These are phyloP conservation scores for Onygenales sp. DNA, from an alignment of 2,329 filamentous ascomycete genomes.

Conservation along the genomic window DNA sequence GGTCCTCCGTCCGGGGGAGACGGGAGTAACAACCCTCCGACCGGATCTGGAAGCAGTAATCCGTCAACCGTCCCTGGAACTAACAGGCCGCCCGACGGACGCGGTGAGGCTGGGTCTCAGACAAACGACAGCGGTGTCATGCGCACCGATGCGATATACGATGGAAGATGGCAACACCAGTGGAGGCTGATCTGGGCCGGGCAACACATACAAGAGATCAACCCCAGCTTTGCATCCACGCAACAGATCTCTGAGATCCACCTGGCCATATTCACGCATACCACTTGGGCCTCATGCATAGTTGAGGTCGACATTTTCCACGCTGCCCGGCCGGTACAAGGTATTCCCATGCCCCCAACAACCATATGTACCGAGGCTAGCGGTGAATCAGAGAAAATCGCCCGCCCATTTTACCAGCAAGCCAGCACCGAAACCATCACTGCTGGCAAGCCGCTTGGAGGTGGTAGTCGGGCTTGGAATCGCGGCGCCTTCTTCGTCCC, in stretches of 20 bases:
- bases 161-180: background rate
- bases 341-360: background rate
- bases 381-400: background rate
- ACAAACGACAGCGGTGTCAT: background rate
- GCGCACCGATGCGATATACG: background rate
- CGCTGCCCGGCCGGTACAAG: background rate
- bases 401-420: background rate
- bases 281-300: background rate
- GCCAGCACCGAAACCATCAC: background rate
- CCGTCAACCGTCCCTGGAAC: background rate
- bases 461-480: background rate
- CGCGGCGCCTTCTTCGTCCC: background rate
- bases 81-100: background rate
- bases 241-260: background rate
- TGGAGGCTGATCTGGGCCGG: background rate
- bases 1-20: background rate
- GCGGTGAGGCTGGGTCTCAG: background rate
- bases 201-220: background rate
- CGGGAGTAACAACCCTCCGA: background rate
- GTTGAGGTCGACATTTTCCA: background rate
- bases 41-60: background rate
- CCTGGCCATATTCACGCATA: background rate
- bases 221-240: background rate
- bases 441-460: background rate
- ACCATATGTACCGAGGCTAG: background rate